A percentile compares a stretch with the other conserved stretches of the same genome.
Conservation (phyloP, 306 rosid genomes). For the Cercis canadensis region DNA sequence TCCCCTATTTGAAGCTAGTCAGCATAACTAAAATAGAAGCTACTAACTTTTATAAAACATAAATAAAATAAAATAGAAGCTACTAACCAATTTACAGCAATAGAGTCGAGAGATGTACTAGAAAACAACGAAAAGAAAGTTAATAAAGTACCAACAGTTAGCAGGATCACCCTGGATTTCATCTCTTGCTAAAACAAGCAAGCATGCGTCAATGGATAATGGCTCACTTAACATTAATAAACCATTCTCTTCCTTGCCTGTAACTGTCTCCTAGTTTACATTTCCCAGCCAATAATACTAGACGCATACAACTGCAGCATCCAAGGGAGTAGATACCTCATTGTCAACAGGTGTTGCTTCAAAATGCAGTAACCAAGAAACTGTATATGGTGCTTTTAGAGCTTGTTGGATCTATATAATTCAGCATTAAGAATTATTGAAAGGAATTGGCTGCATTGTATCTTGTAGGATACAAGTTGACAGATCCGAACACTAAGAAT, state of each 20-base stretch:
- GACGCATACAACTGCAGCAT: neutral
- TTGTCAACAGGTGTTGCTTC: neutral
- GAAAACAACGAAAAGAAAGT: neutral
- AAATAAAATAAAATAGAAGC: too few species aligned
- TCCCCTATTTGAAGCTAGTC: conserved; percentile 8
- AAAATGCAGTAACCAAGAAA: conserved; percentile 10
- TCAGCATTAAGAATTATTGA: conserved; percentile 1
- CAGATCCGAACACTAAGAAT: conserved; percentile 13
- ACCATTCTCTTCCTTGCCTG: neutral
- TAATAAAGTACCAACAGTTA: conserved; percentile 4
- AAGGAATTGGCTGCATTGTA: neutral
- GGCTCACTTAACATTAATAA: neutral
- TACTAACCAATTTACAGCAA: neutral
- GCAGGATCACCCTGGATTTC: conserved; percentile 1
- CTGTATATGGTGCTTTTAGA: neutral
- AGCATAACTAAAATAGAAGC: neutral
- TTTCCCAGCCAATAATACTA: neutral
- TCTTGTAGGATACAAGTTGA: conserved; percentile 21
- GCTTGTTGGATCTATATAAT: conserved; percentile 4
- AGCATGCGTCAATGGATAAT: neutral
- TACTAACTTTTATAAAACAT: too few species aligned
- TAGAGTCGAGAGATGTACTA: neutral
- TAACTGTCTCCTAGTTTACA: neutral
- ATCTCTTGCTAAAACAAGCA: neutral
- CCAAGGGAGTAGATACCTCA: conserved; percentile 1